Conservation (phyloP, 257 asterid species). For the Cynanchum wilfordii region DNA sequence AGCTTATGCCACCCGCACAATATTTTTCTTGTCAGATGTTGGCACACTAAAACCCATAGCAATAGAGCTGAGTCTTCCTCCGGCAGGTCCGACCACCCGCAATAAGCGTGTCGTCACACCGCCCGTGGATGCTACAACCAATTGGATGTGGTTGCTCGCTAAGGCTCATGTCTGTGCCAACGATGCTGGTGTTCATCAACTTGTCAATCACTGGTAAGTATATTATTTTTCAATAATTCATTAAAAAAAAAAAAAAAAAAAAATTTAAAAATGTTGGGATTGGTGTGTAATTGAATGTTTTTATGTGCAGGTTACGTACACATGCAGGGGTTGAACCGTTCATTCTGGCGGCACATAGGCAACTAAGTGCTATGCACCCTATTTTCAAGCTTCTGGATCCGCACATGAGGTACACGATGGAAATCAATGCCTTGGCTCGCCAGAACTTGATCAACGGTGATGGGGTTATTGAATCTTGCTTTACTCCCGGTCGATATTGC, state of each 20-base stretch:
- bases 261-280: neutral
- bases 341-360: slow-evolving; percentile 90
- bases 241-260: too few species aligned
- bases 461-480: slow-evolving; percentile 92
- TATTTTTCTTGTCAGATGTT: slow-evolving; percentile 58
- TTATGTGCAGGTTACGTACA: slow-evolving; percentile 64
- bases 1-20: slow-evolving; percentile 81
- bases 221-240: neutral
- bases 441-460: slow-evolving; percentile 70
- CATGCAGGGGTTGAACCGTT: slow-evolving; percentile 89
- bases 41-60: slow-evolving; percentile 88
- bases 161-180: slow-evolving; percentile 92
- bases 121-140: slow-evolving; percentile 62
- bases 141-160: slow-evolving; percentile 88
- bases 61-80: slow-evolving; percentile 83
- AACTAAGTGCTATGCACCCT: slow-evolving; percentile 93
- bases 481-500: slow-evolving; percentile 88
- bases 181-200: slow-evolving; percentile 99
- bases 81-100: slow-evolving; percentile 36
- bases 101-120: slow-evolving; percentile 74
- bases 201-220: slow-evolving; percentile 88
- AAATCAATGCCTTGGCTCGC: slow-evolving; percentile 86
- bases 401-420: slow-evolving; percentile 93
- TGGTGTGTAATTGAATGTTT: neutral
- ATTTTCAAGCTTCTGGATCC: slow-evolving; percentile 91